Base-by-base conservation (phyloP, 371 early-diverging fungal species). In the Chytridium lagenaria region DNA sequence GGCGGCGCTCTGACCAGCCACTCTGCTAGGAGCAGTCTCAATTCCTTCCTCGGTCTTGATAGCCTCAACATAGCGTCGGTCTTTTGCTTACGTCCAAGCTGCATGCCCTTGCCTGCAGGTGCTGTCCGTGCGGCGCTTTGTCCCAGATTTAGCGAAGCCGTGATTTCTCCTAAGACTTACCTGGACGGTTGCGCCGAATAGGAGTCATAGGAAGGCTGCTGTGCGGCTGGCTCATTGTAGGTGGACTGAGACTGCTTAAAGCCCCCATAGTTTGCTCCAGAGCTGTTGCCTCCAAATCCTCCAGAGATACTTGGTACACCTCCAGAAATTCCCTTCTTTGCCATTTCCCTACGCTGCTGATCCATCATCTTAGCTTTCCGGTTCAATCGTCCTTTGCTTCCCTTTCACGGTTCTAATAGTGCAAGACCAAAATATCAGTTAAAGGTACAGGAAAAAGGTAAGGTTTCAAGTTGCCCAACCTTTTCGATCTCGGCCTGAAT, bases 381-480 rank as follows among this genome's bases (percentile, higher is more conserved):
- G 81, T 96, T 96, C 75, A 94, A 90, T 94, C 96, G 72, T 95
- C 95, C 86, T 94, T 95, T 10, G 99, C 99, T 77, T 98, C 97
- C 78, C 90, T 91, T 77, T 98, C 98, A 83, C 98, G 97, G 82
- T 93, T 95, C 92, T 93, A 44, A 19, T 44, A 44, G n/a, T 44
- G 44, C 44, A 76, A 30, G 63, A 31, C 12, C 68, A 40, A n/a
- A 44, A 55, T 44, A 28, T 15, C 23, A 39, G 33, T 26, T 36
- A 16, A 38, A 64, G 23, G 19, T 59, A 2, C n/a, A 1, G 19
- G 26, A 61, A 38, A 15, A 30, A 49, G n/a, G 40, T 71, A n/a
- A n/a, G n/a, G n/a, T n/a, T n/a, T n/a, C n/a, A n/a, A n/a, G 36
- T 16, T 50, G 57, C 51, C 15, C 64, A 31, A 92, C 92, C 88